These are phyloP conservation scores for Kalmusia sp. DNA, from an alignment of 2,329 filamentous ascomycete species.

Conservation along the genomic window DNA sequence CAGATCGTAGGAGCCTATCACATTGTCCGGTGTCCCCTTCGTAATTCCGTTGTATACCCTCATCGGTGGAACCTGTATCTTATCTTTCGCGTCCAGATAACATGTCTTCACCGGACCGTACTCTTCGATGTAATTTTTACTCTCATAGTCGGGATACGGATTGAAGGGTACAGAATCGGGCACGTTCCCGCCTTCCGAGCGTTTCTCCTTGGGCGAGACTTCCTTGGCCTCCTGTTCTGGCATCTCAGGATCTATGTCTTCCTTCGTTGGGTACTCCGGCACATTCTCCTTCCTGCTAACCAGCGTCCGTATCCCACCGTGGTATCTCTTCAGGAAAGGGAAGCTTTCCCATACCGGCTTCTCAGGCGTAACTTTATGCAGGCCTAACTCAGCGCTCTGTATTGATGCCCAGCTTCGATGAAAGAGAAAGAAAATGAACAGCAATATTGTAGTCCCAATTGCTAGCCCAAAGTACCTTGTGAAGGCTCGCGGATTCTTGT, in stretches of 20 bases:
- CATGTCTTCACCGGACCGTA: slow-evolving; percentile 74
- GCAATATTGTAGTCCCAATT: slow-evolving; percentile 70
- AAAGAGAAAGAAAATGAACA: slow-evolving; percentile 80
- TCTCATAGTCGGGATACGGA: slow-evolving; percentile 72
- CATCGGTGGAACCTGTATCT: slow-evolving; percentile 71
- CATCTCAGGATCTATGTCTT: slow-evolving; percentile 53
- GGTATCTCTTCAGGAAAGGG: slow-evolving; percentile 84
- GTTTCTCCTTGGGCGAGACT: slow-evolving; percentile 38
- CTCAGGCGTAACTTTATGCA: slow-evolving; percentile 66
- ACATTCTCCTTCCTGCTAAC: slow-evolving; percentile 70
- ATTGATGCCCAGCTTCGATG: slow-evolving; percentile 77
- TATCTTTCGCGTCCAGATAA: slow-evolving; percentile 74
- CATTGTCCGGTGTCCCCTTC: slow-evolving; percentile 81
- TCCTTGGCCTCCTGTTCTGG: slow-evolving; percentile 28
- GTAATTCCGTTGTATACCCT: slow-evolving; percentile 80
- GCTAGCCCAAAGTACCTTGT: slow-evolving; percentile 79
- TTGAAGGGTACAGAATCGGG: slow-evolving; percentile 59
- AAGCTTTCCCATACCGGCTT: slow-evolving; percentile 87
- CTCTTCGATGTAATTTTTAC: slow-evolving; percentile 61
- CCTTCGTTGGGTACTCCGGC: slow-evolving; percentile 81
- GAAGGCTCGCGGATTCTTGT: slow-evolving; percentile 74
- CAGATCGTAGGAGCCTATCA: slow-evolving; percentile 85
- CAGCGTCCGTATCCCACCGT: slow-evolving; percentile 82
- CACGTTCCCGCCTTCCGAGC: slow-evolving; percentile 34
- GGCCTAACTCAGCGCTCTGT: slow-evolving; percentile 62